Evolutionary conservation across 2,329 filamentous ascomycete species (phyloP).

Genomic region (Ophiostoma angusticollis): DNA sequence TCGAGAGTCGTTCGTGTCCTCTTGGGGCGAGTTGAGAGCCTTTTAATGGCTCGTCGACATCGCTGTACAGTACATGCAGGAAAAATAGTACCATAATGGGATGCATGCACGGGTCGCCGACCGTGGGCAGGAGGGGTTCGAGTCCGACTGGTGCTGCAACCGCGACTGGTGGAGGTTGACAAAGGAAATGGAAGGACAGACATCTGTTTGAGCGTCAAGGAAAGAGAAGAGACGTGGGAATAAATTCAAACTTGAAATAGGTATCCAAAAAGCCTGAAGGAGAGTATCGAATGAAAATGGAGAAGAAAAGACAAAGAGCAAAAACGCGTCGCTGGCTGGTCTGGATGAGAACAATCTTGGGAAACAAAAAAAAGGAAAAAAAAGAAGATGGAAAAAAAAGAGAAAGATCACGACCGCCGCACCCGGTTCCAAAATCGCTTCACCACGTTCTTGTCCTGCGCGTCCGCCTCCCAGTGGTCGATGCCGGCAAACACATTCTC

Average conservation of each 20-base stretch:
- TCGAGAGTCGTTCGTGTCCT: too few relatives aligned
- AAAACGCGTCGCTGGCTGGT: slow-evolving; percentile 6
- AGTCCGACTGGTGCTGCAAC: too few relatives aligned
- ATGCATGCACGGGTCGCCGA: too few relatives aligned
- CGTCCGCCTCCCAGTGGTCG: slow-evolving; percentile 34
- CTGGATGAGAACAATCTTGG: background rate
- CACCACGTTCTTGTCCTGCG: slow-evolving; percentile 41
- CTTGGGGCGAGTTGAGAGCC: too few relatives aligned
- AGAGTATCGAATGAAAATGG: background rate
- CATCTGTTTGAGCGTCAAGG: too few relatives aligned
- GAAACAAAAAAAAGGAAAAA: slow-evolving; percentile 1
- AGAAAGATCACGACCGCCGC: slow-evolving; percentile 25
- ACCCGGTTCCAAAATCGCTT: slow-evolving; percentile 54
- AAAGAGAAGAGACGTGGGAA: background rate
- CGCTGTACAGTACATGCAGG: too few relatives aligned
- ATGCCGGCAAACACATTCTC: slow-evolving; percentile 40
- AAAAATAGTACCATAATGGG: too few relatives aligned
- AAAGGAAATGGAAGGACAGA: background rate
- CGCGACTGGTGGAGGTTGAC: too few relatives aligned
- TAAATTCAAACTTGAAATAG: background rate
- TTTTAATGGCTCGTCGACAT: too few relatives aligned
- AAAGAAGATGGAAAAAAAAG: background rate
- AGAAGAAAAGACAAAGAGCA: background rate
- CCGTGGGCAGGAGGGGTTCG: too few relatives aligned
- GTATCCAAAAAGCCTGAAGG: background rate